Conservation (phyloP, 495 filamentous ascomycete genomes). For the Aspergillus egyptiacus region DNA sequence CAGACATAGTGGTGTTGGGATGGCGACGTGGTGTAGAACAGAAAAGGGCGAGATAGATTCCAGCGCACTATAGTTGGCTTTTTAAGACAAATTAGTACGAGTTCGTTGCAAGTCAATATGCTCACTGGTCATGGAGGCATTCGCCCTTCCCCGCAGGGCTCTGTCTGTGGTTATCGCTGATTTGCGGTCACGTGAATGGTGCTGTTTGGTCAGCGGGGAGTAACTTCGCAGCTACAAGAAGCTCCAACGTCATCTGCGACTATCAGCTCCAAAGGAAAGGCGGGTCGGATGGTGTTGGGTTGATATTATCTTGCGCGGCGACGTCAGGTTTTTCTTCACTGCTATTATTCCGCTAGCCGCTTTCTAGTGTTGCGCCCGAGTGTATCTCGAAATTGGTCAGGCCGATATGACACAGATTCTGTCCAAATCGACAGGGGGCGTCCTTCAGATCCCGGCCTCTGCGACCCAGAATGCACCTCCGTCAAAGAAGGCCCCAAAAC, state of each 20-base stretch:
- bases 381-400: neutral
- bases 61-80: too few relatives aligned
- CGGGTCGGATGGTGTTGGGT: too few relatives aligned
- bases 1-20: slow-evolving; percentile 40
- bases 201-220: slow-evolving; percentile 10
- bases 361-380: too few relatives aligned
- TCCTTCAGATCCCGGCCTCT: slow-evolving; percentile 54
- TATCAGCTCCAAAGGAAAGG: too few relatives aligned
- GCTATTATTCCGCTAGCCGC: too few relatives aligned
- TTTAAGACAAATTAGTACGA: too few relatives aligned
- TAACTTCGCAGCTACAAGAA: neutral
- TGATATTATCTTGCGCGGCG: too few relatives aligned
- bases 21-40: too few relatives aligned
- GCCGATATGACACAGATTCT: slow-evolving; percentile 29
- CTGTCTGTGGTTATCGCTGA: slow-evolving; percentile 8
- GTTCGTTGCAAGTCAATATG: neutral
- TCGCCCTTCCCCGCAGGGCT: slow-evolving; percentile 10
- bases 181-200: slow-evolving; percentile 8
- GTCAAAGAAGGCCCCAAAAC: slow-evolving; percentile 47
- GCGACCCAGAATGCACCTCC: slow-evolving; percentile 48
- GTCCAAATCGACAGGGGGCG: slow-evolving; percentile 47
- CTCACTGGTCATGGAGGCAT: too few relatives aligned
- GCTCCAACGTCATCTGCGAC: slow-evolving; percentile 1
- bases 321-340: too few relatives aligned
- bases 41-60: too few relatives aligned